Base-by-base conservation (phyloP, 78 protist genomes). In the Diacronema lutheri region DNA sequence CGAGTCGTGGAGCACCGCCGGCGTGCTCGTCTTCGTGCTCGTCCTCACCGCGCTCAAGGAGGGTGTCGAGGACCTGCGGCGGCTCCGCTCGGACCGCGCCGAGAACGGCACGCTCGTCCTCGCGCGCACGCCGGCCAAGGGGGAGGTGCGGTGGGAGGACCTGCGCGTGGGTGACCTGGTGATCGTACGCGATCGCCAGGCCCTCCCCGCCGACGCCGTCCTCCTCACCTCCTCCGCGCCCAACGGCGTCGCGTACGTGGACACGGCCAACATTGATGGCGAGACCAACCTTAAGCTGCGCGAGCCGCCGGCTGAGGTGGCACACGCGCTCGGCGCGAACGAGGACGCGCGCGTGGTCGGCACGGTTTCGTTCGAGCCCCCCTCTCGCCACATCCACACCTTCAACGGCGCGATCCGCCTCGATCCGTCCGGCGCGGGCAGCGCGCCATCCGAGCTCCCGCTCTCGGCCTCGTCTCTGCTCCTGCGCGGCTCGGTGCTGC, bases 401-500 rank as follows among this genome's bases (percentile, higher is more conserved):
- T 89, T 86, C 57, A 73, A 84, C 21, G 92, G 92, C 46, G 5
- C 7, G 33, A n/a, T 83, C 60, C 20, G 9, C 69, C 16, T 44
- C 16, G 83, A n/a, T n/a, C n/a, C n/a, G n/a, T n/a, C n/a, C n/a
- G n/a, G n/a, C n/a, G n/a, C n/a, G 21, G 69, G 55, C 35, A 4
- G 14, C 23, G 56, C 12, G 37, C 33, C 13, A 0, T 62, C 16
- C 50, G 50, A 44, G 50, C 3, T 40, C 56, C 0, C 19, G 65
- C 65, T 78, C 21, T 16, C 38, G 21, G n/a, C 0, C 65, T 1
- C 4, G 10, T 31, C 55, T 20, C 23, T 95, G 57, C 77, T 84
- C 38, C 66, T 83, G 83, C 78, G 83, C n/a, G 95, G 96, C 25
- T 40, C 78, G 37, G 79, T n/a, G 66, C 91, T 97, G 44, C 77